These are phyloP conservation scores for Endocladia muricata DNA, from an alignment of 31 red algal species.

Conservation along the genomic window DNA sequence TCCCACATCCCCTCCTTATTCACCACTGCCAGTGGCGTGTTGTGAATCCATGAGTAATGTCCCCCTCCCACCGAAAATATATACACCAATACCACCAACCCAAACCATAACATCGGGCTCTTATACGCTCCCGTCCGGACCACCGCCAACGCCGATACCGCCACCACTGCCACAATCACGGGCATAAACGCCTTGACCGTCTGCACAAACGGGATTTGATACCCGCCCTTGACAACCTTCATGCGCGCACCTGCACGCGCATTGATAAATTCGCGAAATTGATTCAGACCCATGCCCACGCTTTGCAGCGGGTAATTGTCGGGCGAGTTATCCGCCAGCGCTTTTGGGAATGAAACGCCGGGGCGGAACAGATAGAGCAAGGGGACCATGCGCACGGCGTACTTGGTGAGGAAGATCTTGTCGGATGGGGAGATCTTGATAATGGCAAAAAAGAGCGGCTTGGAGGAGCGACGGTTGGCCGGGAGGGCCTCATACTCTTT, in stretches of 20 bases:
- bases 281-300: slow-evolving; percentile 17
- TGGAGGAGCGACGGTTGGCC: neutral
- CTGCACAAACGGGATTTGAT: slow-evolving; percentile 69
- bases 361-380: slow-evolving; percentile 44
- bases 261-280: slow-evolving; percentile 53
- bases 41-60: slow-evolving; percentile 77
- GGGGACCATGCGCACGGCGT: slow-evolving; percentile 56
- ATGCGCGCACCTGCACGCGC: slow-evolving; percentile 31
- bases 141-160: slow-evolving; percentile 3
- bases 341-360: slow-evolving; percentile 33
- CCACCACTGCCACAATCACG: slow-evolving; percentile 25
- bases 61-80: slow-evolving; percentile 79
- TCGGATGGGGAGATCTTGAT: slow-evolving; percentile 35
- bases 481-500: slow-evolving; percentile 24
- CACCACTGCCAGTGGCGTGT: slow-evolving; percentile 59
- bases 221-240: slow-evolving; percentile 26
- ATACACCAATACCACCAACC: slow-evolving; percentile 51
- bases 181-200: slow-evolving; percentile 44
- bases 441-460: slow-evolving; percentile 49
- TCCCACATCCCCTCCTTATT: slow-evolving; percentile 33
- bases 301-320: slow-evolving; percentile 28
- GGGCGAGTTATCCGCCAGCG: slow-evolving; percentile 18
- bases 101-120: slow-evolving; percentile 77
- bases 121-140: slow-evolving; percentile 49
- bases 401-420: slow-evolving; percentile 28